phyloP scores from a whole-genome alignment of 805 yeast genomes.

The Starmerella gropengiesseri region DNA sequence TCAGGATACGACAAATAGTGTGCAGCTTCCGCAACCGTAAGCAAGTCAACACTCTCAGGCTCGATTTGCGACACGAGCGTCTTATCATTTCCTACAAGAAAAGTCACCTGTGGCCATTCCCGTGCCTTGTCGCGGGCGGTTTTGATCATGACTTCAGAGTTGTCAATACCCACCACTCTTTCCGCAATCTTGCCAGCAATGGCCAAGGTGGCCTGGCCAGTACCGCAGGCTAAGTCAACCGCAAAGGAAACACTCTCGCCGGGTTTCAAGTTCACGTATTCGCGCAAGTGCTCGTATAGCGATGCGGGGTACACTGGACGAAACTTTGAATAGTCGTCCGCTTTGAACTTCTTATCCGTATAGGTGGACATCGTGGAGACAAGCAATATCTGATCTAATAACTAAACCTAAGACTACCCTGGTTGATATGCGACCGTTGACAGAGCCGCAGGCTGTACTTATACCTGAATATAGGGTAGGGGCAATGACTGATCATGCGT shows the following conservation, averaged over 20 bases:
- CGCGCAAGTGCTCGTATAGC: conserved; percentile 37
- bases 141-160: conserved; percentile 47
- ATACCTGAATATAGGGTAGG: no score
- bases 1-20: conserved; percentile 66
- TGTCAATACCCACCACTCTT: conserved; percentile 51
- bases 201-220: conserved; percentile 60
- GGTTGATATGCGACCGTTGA: no score
- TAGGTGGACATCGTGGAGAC: conserved; percentile 65
- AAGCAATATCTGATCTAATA: no score
- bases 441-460: no score
- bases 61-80: conserved; percentile 20
- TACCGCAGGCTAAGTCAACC: conserved; percentile 70
- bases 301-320: conserved; percentile 57
- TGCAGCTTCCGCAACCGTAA: conserved; percentile 69
- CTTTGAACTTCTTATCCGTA: conserved; percentile 41
- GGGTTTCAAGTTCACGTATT: conserved; percentile 26
- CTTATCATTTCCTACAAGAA: conserved; percentile 22
- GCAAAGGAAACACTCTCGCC: conserved; percentile 29
- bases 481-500: no score
- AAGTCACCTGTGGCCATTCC: conserved; percentile 7
- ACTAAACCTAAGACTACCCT: no score
- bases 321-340: conserved; percentile 42
- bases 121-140: conserved; percentile 30
- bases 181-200: conserved; percentile 35
- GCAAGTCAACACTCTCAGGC: conserved; percentile 43